Conservation (phyloP, 768 basidiomycete species). For the Pulveroboletus sp. region DNA sequence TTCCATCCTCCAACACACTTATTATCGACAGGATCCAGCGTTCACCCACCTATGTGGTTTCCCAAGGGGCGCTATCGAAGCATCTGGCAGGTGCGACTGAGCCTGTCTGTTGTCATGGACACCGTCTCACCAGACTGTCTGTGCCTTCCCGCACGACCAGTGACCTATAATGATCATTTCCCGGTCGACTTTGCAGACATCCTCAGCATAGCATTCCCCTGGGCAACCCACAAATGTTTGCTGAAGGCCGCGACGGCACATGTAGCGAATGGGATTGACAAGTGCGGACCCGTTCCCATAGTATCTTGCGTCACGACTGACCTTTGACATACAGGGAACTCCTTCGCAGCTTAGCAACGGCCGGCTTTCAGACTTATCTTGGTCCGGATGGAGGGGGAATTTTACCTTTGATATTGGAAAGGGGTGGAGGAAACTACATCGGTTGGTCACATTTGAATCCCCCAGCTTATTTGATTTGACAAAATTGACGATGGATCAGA, state of each 20-base stretch:
- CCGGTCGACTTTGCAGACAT: slow-evolving; percentile 26
- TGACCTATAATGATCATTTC: slow-evolving; percentile 24
- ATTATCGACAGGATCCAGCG: slow-evolving; percentile 22
- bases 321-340: slow-evolving; percentile 29
- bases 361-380: slow-evolving; percentile 36
- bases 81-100: slow-evolving; percentile 14
- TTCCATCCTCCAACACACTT: slow-evolving; percentile 23
- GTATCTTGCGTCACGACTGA: background rate
- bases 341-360: slow-evolving; percentile 34
- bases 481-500: slow-evolving; percentile 15
- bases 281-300: slow-evolving; percentile 5
- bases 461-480: background rate
- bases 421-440: slow-evolving; percentile 38
- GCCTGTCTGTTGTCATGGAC: background rate
- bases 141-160: slow-evolving; percentile 5
- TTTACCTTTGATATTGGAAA: slow-evolving; percentile 28
- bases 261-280: slow-evolving; percentile 21
- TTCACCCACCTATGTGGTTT: slow-evolving; percentile 29
- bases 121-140: background rate
- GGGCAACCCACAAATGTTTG: slow-evolving; percentile 15
- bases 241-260: background rate
- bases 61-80: slow-evolving; percentile 5
- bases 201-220: slow-evolving; percentile 22
- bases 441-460: slow-evolving; percentile 23
- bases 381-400: slow-evolving; percentile 39